Evolutionary conservation across 2,329 filamentous ascomycete species (phyloP), one percentile per base, ranked within the genome.

Genomic region (Claviceps citrina): DNA sequence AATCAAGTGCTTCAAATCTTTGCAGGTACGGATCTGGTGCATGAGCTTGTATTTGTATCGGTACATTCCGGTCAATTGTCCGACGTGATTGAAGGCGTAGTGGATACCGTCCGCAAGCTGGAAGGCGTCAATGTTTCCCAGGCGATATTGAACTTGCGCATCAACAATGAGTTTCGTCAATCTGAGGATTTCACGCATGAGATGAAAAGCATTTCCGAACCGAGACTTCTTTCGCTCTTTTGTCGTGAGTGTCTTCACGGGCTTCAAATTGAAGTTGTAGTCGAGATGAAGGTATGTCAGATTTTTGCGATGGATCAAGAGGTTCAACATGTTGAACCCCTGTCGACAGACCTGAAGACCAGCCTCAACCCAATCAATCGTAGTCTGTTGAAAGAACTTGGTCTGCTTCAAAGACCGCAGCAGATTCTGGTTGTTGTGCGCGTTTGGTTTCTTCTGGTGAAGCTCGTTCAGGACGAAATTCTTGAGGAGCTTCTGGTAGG

Each of bases 11-110:
- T 98, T 98, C 56, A 98, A 61, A 63, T 98, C 91, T 63, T 98
- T 98, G 70, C 91, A 98, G 1, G 91, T 93, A 51, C 91, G 84
- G 52, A 98, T 98, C 62, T 98, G 91, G 59, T 98, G 91, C 91
- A 98, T 98, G 42, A 98, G 71, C 70, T 98, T 98, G 69, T 98
- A 98, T 70, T 98, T 98, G 73, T 98, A 98, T 45, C 91, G 82
- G 64, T 98, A 98, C 91, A 98, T 98, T 58, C 91, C 91, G 13
- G 91, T 98, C 45, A 98, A 69, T 61, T 98, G 93, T 46, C 91
- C 91, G 42, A 98, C 91, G 52, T 98, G 91, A 63, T 98, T 98
- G 67, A 98, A 98, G 15, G 91, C 93, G 52, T 98, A 98, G n/a
- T 96, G 69, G 42, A 98, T 98, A 60, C 91, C 91, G 60, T 98